Percentiles rank a stretch among this genome's conserved stretches.
These are phyloP conservation scores for Candida lessepsii DNA, from an alignment of 805 yeast species.

Conservation along the genomic window DNA sequence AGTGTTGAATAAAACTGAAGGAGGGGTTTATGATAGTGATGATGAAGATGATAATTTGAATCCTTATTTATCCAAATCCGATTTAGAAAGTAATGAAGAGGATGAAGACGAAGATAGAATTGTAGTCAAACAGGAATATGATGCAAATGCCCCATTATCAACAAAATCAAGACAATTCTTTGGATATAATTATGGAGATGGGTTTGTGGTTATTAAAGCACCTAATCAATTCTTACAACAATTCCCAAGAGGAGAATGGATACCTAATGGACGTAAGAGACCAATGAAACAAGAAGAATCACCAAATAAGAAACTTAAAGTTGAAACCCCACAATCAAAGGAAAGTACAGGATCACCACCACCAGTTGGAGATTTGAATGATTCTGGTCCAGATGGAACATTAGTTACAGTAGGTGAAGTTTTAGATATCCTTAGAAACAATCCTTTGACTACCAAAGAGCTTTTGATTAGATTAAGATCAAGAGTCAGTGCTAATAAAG, in stretches of 20 bases:
- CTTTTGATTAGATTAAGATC: conserved; percentile 59
- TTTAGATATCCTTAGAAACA: conserved; percentile 54
- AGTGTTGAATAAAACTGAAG: conserved; percentile 80
- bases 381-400: conserved; percentile 37
- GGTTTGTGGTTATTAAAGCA: conserved; percentile 59
- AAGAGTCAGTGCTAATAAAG: conserved; percentile 62
- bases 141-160: conserved; percentile 20
- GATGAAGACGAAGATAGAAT: conserved; percentile 41
- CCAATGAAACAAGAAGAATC: conserved; percentile 19
- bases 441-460: conserved; percentile 61
- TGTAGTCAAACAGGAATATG: conserved; percentile 32
- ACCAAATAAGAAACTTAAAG: conserved; percentile 34
- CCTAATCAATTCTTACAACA: conserved; percentile 55
- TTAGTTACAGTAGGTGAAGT: conserved; percentile 74
- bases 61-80: conserved; percentile 64
- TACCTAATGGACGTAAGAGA: conserved; percentile 54
- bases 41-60: conserved; percentile 60
- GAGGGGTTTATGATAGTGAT: conserved; percentile 85
- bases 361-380: conserved; percentile 31
- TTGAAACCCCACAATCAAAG: conserved; percentile 6
- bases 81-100: conserved; percentile 64
- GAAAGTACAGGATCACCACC: conserved; percentile 19
- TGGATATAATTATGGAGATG: conserved; percentile 35
- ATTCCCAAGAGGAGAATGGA: conserved; percentile 86
- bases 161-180: conserved; percentile 17